Evolutionary conservation across 192 early-diverging fungal genomes (phyloP).

Genomic region (Rhizophagus sp.): DNA sequence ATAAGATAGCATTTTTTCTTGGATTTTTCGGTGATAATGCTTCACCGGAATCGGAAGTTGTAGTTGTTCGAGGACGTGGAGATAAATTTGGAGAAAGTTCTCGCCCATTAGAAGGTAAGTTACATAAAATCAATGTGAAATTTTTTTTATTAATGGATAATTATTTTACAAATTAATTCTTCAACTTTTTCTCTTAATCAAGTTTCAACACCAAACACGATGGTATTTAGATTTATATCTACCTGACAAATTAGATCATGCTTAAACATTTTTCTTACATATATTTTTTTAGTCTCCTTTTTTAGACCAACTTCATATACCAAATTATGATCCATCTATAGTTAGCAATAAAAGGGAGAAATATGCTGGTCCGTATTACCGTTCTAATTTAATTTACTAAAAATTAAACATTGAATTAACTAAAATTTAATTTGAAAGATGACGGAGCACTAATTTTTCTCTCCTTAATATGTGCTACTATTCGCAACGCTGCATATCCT

Average conservation of each 20-base stretch:
- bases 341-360: slow-evolving; percentile 18
- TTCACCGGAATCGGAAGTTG: slow-evolving; percentile 6
- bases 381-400: not conserved
- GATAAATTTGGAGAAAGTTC: slow-evolving; percentile 28
- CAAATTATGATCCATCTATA: slow-evolving; percentile 30
- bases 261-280: not conserved
- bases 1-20: slow-evolving; percentile 61
- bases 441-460: slow-evolving; percentile 73
- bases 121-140: not conserved
- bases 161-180: too few relatives aligned
- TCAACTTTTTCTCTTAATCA: not conserved
- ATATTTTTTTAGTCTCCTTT: not conserved
- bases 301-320: slow-evolving; percentile 28
- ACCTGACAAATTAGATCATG: not conserved
- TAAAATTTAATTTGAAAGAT: slow-evolving; percentile 34
- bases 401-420: not conserved
- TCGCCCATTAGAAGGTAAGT: not conserved
- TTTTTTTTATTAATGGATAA: too few relatives aligned
- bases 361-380: slow-evolving; percentile 6
- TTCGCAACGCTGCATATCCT: slow-evolving; percentile 72
- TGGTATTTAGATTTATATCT: not conserved
- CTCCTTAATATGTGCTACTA: slow-evolving; percentile 63
- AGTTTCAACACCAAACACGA: not conserved
- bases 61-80: not conserved
- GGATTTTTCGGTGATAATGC: slow-evolving; percentile 39